These are phyloP conservation scores for Pelargonium australe DNA, from an alignment of 441 rosid species.

Conservation along the genomic window DNA sequence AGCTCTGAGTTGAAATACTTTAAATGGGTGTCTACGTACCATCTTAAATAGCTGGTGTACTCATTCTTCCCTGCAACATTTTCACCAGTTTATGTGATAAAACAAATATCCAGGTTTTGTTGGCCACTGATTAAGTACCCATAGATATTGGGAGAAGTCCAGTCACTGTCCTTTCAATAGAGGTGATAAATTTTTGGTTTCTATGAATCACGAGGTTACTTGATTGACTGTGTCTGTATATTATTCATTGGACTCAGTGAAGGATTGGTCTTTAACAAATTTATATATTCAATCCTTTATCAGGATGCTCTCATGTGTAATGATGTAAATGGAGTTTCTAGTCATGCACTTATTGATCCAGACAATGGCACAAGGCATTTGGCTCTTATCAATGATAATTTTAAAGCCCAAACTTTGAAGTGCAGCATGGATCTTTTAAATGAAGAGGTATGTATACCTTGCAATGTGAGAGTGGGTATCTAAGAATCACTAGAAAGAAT, in stretches of 20 bases:
- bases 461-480: slow-evolving; percentile 3
- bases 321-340: slow-evolving; percentile 37
- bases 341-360: slow-evolving; percentile 30
- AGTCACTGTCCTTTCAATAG: not conserved
- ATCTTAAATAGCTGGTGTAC: not conserved
- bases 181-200: not conserved
- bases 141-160: not conserved
- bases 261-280: slow-evolving; percentile 14
- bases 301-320: slow-evolving; percentile 42
- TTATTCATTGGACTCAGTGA: slow-evolving; percentile 5
- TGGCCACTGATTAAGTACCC: not conserved
- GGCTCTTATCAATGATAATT: slow-evolving; percentile 46
- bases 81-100: not conserved
- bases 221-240: slow-evolving; percentile 2
- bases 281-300: slow-evolving; percentile 25
- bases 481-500: not conserved
- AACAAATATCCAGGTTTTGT: not conserved
- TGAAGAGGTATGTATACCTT: slow-evolving; percentile 55
- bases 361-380: slow-evolving; percentile 46
- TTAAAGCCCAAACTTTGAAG: slow-evolving; percentile 61
- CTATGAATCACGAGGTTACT: slow-evolving; percentile 8
- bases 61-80: not conserved
- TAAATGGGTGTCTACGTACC: slow-evolving; percentile 3
- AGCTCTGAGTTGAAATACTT: not conserved
- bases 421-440: slow-evolving; percentile 88